These are phyloP conservation scores for Alternaria infectoria DNA, from an alignment of 2,329 filamentous ascomycete genomes.

Conservation along the genomic window DNA sequence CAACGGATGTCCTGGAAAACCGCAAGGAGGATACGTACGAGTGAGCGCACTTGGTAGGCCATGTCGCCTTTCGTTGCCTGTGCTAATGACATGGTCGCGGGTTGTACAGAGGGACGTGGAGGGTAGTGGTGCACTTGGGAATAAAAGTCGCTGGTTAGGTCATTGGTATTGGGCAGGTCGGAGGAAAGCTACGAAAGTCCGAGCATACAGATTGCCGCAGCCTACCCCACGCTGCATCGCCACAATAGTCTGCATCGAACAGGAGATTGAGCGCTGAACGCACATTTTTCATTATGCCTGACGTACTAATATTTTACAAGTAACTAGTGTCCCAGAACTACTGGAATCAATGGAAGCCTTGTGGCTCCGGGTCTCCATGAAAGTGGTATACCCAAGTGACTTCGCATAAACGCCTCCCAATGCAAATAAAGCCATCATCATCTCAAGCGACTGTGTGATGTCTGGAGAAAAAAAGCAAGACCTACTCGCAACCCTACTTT, in stretches of 20 bases:
- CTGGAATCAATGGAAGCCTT: not conserved
- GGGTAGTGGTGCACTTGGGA: constrained; percentile 43
- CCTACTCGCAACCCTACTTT: not conserved
- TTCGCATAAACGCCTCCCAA: constrained; percentile 12
- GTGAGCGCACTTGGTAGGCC: constrained; percentile 49
- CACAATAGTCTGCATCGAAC: not conserved
- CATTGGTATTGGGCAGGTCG: constrained; percentile 35
- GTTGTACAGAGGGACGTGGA: constrained; percentile 7
- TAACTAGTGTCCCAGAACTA: not conserved
- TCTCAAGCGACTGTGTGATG: not conserved
- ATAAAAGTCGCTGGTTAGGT: constrained; percentile 41
- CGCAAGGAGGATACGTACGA: constrained; percentile 37
- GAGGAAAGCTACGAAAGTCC: constrained; percentile 40
- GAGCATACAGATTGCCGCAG: constrained; percentile 17
- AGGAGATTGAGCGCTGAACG: not conserved
- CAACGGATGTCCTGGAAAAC: not conserved
- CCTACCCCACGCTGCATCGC: not conserved
- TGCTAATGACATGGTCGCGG: constrained; percentile 42
- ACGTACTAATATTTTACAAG: not conserved
- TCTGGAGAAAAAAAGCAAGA: constrained; percentile 4
- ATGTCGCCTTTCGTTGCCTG: constrained; percentile 45
- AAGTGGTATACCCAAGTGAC: constrained; percentile 6
- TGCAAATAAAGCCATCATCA: constrained; percentile 6
- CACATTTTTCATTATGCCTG: not conserved
- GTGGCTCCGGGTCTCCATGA: not conserved